A percentile compares a stretch with the other conserved stretches of the same genome.
Evolutionary conservation across 768 basidiomycete species (phyloP).

Genomic region (Lactifluus hygrophoroides): DNA sequence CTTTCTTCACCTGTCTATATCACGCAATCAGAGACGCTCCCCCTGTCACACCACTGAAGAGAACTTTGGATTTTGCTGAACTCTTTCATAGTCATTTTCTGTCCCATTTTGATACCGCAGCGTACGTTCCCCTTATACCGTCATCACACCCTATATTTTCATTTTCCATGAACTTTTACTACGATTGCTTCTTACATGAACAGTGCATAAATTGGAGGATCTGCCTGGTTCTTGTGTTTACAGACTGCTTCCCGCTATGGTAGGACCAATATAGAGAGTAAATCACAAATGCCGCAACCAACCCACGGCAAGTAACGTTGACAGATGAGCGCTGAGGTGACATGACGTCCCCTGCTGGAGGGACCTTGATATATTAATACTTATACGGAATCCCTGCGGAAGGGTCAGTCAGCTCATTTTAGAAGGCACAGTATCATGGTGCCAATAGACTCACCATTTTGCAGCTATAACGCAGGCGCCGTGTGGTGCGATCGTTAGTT

Average conservation of each 20-base stretch:
- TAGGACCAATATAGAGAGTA: background rate
- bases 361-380: constrained; percentile 2
- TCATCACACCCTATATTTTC: constrained; percentile 1
- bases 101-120: constrained; percentile 13
- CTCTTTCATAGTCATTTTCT: constrained; percentile 2
- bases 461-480: constrained; percentile 29
- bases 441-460: constrained; percentile 34
- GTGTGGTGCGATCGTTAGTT: too few species aligned
- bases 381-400: constrained; percentile 19
- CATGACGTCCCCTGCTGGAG: background rate
- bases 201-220: constrained; percentile 1
- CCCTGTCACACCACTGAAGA: background rate
- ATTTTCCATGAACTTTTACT: background rate
- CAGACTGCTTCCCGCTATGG: background rate
- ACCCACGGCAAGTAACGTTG: background rate
- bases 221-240: background rate
- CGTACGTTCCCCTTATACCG: constrained; percentile 6
- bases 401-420: background rate
- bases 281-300: background rate
- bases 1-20: background rate
- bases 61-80: background rate
- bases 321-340: background rate
- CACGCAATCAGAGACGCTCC: constrained; percentile 3
- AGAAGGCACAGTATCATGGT: background rate
- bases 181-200: background rate